Base-by-base conservation (phyloP, 2,329 filamentous ascomycete species). In the Leptoxyphium fumago region DNA sequence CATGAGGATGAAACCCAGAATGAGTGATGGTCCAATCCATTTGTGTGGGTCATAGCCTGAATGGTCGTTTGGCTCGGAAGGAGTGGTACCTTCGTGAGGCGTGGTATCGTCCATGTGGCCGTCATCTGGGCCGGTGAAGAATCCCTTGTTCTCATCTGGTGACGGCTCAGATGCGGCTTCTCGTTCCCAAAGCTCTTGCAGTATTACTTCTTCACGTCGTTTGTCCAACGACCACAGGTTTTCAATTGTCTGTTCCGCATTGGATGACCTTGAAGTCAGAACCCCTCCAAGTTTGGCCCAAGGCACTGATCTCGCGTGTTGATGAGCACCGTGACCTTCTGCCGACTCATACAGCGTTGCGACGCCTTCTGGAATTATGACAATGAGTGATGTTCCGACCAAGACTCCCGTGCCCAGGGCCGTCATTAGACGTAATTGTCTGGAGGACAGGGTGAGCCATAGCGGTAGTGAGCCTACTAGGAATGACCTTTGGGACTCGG, bases 311-410 rank as follows among this genome's bases (percentile, higher is more conserved):
- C 21, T 26, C 2, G 39, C 21, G 48, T 55, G 51, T 13, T 49
- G 43, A 36, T 55, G 46, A 10, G 48, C 45, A 39, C 42, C 45
- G 15, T 36, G 32, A 8, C 48, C 52, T 14, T 49, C 51, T 32
- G 75, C 71, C 3, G 32, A 36, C 52, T 67, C 78, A 53, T 91
- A 85, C 45, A 95, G 74, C 2, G 91, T 89, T 60, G 95, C 88
- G 47, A 96, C 81, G 32, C 91, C 91, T 64, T 98, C 91, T 1
- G 91, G 91, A 56, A 98, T 94, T 58, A 98, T 96, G 29, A 98
- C 87, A 51, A 96, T 89, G 51, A 98, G 74, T 1, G 89, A 89
- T 26, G 91, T 96, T 30, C 91, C 91, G 13, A 98, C 88, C 8
- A 98, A 71, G 42, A 98, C 83, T 39, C 91, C 91, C 63, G 94